Percentiles rank a stretch among this genome's conserved stretches.
phyloP scores from a whole-genome alignment of 2,329 filamentous ascomycete genomes.

The Fusarium sp. region DNA sequence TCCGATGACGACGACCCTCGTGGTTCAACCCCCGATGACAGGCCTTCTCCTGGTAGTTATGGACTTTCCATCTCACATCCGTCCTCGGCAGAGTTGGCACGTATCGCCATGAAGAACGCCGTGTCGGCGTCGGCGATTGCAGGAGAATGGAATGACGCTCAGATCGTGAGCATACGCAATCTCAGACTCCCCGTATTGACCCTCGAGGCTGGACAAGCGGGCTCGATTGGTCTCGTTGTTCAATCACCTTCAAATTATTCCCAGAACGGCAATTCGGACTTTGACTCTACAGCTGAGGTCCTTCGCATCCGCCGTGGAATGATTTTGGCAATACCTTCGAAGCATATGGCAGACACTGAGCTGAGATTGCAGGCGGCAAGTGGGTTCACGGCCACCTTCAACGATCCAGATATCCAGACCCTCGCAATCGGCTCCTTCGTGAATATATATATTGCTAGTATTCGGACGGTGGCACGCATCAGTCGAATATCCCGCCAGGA shows the following conservation, averaged over 20 bases:
- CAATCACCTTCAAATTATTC: slow-evolving; percentile 45
- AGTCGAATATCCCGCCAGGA: slow-evolving; percentile 58
- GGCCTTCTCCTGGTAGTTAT: slow-evolving; percentile 57
- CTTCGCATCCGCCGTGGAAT: slow-evolving; percentile 78
- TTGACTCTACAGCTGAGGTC: slow-evolving; percentile 30
- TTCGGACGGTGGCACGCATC: slow-evolving; percentile 82
- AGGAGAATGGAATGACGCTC: slow-evolving; percentile 81
- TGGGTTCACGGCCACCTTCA: slow-evolving; percentile 76
- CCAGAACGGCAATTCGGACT: slow-evolving; percentile 9
- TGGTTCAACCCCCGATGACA: slow-evolving; percentile 55
- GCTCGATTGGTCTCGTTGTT: slow-evolving; percentile 84
- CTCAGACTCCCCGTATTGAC: slow-evolving; percentile 82
- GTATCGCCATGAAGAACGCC: slow-evolving; percentile 62
- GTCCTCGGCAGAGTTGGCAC: slow-evolving; percentile 62
- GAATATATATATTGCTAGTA: slow-evolving; percentile 87
- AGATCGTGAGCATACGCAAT: slow-evolving; percentile 86
- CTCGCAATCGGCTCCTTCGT: slow-evolving; percentile 74
- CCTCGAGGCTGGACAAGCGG: slow-evolving; percentile 83
- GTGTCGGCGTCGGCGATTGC: slow-evolving; percentile 61
- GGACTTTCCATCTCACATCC: slow-evolving; percentile 63
- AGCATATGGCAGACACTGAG: slow-evolving; percentile 64
- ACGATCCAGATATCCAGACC: slow-evolving; percentile 66
- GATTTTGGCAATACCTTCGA: slow-evolving; percentile 74
- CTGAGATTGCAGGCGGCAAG: slow-evolving; percentile 70
- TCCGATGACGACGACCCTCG: slow-evolving; percentile 60